Evolutionary conservation across 495 filamentous ascomycete species (phyloP), one percentile per base, ranked within the genome.

Genomic region (Aspergillus asperescens): DNA sequence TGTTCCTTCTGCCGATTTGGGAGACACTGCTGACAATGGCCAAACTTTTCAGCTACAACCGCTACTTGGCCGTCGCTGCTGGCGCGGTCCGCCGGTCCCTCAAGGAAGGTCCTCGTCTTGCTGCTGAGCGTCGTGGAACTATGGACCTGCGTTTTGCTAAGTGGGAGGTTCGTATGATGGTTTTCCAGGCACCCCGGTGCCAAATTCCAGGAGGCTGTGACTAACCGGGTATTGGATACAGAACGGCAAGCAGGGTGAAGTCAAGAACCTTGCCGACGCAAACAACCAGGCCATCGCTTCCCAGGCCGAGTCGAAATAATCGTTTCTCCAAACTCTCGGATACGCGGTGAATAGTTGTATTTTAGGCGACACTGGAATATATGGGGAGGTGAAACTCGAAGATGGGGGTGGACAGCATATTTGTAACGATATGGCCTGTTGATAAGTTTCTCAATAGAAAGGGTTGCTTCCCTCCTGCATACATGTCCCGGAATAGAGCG

Each of bases 211-310:
- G 27, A 16, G 43, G 20, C 39, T 31, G 40, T 49, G 46, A 57
- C 68, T 70, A 55, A 68, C 54, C 20, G 32, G 52, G 12, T 48
- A 52, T 45, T 41, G 58, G 50, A 51, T 54, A 72, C 67, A 98
- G 93, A 87, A 88, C 76, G 94, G 93, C 77, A 97, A 96, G 81
- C 90, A 95, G 77, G 86, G 90, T 72, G 92, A 96, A 20, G 69
- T 77, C 65, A 87, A 85, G 77, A 82, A 75, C 63, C 69, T 96
- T 49, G 84, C 80, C 53, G 72, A 81, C 25, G 89, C 83, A 69
- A 92, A 93, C 68, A 77, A 79, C 54, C 76, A 75, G 41, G 77
- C 83, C 16, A 71, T 81, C 60, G 79, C 75, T 46, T 76, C 64
- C 52, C 58, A 71, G 42, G 59, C 67, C 35, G 70, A 69, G 51